Percentiles rank a stretch among this genome's conserved stretches.
phyloP scores from a whole-genome alignment of 2,329 filamentous ascomycete genomes.

The Exserohilum turcica region DNA sequence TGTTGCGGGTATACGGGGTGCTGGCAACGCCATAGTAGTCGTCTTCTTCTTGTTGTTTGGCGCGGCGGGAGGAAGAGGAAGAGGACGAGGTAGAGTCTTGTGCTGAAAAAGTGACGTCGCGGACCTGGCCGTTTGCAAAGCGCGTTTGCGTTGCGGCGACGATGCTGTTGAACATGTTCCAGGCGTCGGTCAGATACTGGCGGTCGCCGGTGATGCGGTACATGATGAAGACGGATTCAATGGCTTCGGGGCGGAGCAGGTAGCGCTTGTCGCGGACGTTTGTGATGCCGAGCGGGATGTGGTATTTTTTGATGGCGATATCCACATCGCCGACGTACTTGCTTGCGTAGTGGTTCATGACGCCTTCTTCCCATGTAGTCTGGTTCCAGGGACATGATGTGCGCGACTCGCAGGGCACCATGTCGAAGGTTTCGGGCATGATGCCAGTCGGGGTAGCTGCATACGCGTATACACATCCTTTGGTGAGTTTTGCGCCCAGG shows the following conservation, averaged over 20 bases:
- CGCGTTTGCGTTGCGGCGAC: slow-evolving; percentile 47
- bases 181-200: slow-evolving; percentile 51
- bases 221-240: slow-evolving; percentile 65
- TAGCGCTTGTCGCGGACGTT: slow-evolving; percentile 51
- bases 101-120: slow-evolving; percentile 52
- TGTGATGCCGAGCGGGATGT: slow-evolving; percentile 49
- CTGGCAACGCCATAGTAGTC: slow-evolving; percentile 3
- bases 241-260: slow-evolving; percentile 60
- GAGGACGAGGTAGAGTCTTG: no score
- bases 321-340: slow-evolving; percentile 22
- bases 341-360: slow-evolving; percentile 30
- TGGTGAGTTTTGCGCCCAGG: slow-evolving; percentile 62
- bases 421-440: slow-evolving; percentile 64
- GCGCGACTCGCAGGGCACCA: slow-evolving; percentile 54
- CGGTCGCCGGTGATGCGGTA: slow-evolving; percentile 63
- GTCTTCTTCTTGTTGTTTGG: no score
- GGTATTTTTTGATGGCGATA: slow-evolving; percentile 21
- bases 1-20: slow-evolving; percentile 9
- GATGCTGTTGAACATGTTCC: slow-evolving; percentile 56
- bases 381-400: slow-evolving; percentile 60
- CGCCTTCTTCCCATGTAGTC: slow-evolving; percentile 53
- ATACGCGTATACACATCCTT: slow-evolving; percentile 67
- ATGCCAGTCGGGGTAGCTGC: slow-evolving; percentile 60
- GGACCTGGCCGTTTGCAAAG: slow-evolving; percentile 52
- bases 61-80: no score